Percentiles rank a stretch among this genome's conserved stretches.
Evolutionary conservation across 768 basidiomycete genomes (phyloP).

Genomic region (Daedalea quercina): DNA sequence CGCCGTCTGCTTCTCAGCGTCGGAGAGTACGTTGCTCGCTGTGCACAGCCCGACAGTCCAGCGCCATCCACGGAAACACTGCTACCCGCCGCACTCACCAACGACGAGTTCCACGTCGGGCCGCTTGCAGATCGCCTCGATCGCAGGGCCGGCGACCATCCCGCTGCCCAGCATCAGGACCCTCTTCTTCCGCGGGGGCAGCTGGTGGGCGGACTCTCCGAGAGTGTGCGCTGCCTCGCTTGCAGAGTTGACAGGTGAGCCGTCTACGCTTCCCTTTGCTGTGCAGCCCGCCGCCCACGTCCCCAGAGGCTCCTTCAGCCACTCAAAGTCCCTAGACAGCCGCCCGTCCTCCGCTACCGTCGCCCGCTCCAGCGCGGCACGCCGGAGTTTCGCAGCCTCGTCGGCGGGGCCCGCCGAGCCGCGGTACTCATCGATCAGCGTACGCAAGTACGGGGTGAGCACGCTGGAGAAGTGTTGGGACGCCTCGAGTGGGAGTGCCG

Average conservation of each 20-base stretch:
- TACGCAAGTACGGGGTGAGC: slow-evolving; percentile 61
- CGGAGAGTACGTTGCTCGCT: slow-evolving; percentile 70
- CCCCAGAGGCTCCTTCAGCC: slow-evolving; percentile 51
- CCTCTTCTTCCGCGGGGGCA: slow-evolving; percentile 41
- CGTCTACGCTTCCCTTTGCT: slow-evolving; percentile 10
- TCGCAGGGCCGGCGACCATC: slow-evolving; percentile 91
- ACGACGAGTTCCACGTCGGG: slow-evolving; percentile 64
- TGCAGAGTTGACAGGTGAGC: neutral
- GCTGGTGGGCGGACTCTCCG: neutral
- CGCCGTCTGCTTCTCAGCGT: slow-evolving; percentile 44
- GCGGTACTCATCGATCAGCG: slow-evolving; percentile 40
- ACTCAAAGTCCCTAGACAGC: slow-evolving; percentile 45
- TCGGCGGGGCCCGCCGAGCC: neutral
- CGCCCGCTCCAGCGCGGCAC: slow-evolving; percentile 53
- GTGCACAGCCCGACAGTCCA: slow-evolving; percentile 2
- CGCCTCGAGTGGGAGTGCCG: slow-evolving; percentile 77
- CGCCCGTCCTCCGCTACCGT: slow-evolving; percentile 60
- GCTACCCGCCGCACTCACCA: slow-evolving; percentile 42
- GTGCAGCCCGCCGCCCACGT: slow-evolving; percentile 35
- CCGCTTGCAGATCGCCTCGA: slow-evolving; percentile 61
- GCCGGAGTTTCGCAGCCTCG: slow-evolving; percentile 22
- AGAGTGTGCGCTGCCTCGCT: neutral
- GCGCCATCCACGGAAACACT: neutral
- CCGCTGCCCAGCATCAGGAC: slow-evolving; percentile 85
- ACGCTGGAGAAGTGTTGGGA: slow-evolving; percentile 67